Evolutionary conservation across 306 rosid species (phyloP).

Genomic region (Lathyrus aphaca): DNA sequence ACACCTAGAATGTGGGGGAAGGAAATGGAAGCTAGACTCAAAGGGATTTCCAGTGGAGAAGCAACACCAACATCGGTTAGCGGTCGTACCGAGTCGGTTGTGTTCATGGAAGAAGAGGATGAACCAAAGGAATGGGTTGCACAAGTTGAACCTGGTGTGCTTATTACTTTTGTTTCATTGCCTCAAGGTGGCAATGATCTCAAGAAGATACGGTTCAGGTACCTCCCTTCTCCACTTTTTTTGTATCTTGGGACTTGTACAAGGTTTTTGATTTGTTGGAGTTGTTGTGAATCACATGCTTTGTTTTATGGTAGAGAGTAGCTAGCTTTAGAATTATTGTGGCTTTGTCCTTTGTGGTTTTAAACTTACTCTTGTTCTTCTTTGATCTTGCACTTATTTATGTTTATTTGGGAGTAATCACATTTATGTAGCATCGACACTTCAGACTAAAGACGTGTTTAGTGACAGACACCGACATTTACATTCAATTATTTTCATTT

Average conservation of each 20-base stretch:
- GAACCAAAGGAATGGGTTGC: constrained; percentile 97
- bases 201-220: constrained; percentile 97
- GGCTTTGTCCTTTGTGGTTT: constrained; percentile 52
- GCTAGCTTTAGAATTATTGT: constrained; percentile 38
- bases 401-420: constrained; percentile 47
- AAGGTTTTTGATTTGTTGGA: constrained; percentile 43
- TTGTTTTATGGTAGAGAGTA: constrained; percentile 45
- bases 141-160: constrained; percentile 98
- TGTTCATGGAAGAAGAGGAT: constrained; percentile 94
- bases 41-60: constrained; percentile 90
- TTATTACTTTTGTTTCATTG: constrained; percentile 91
- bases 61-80: constrained; percentile 94
- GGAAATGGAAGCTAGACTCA: constrained; percentile 77
- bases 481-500: background rate
- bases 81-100: constrained; percentile 74
- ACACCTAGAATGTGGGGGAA: constrained; percentile 90
- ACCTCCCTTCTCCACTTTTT: constrained; percentile 36
- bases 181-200: constrained; percentile 96
- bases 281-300: constrained; percentile 46
- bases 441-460: background rate
- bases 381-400: constrained; percentile 44
- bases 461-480: background rate
- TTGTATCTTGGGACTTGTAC: constrained; percentile 40
- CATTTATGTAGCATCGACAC: constrained; percentile 17
- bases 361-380: constrained; percentile 43